Base-by-base conservation (phyloP, 2,329 filamentous ascomycete species). In the Claviceps humidiphila region DNA sequence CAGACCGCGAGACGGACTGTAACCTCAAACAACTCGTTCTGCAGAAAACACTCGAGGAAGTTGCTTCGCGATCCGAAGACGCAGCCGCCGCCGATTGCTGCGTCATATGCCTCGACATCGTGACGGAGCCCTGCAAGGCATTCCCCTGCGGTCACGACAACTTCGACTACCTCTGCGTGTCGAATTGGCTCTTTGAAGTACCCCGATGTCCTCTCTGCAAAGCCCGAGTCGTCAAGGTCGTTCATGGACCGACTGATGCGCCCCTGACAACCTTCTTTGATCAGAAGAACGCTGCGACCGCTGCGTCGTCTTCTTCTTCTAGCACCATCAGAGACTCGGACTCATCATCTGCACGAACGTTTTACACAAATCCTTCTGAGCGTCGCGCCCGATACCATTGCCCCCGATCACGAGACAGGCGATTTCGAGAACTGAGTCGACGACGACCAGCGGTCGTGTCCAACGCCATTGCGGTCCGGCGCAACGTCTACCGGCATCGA, bases 121-220 rank as follows among this genome's bases (percentile, higher is more conserved):
- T 95, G 61, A 80, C 81, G 9, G 87, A 93, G 60, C 70, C 79
- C 50, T 89, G 86, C 56, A 74, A 84, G 49, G 80, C 87, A 7
- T 71, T 77, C 20, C 89, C 90, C 7, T 97, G 90, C 72, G 76
- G 79, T 43, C 90, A 97, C 71, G 70, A 74, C 53, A 81, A 82
- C 58, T 95, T 94, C 64, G 89, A 96, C 71, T 94, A 89, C 63
- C 66, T 88, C 13, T 97, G 90, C 66, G 77, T 95, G 5, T 69
- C 84, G 22, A 89, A 77, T 67, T 96, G 91, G 90, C 72, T 95
- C 5, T 77, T 89, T 58, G 74, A 85, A 57, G 78, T 79, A 9
- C 74, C 82, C 0, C 77, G 74, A 47, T 96, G 90, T 62, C 90
- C 91, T 17, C 73, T 96, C 50, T 97, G 90, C 78, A 83, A 82